Percentiles rank a stretch among this genome's conserved stretches.
Evolutionary conservation across 1,284 basidiomycete species (phyloP).

Genomic region (Trametes polyzona): DNA sequence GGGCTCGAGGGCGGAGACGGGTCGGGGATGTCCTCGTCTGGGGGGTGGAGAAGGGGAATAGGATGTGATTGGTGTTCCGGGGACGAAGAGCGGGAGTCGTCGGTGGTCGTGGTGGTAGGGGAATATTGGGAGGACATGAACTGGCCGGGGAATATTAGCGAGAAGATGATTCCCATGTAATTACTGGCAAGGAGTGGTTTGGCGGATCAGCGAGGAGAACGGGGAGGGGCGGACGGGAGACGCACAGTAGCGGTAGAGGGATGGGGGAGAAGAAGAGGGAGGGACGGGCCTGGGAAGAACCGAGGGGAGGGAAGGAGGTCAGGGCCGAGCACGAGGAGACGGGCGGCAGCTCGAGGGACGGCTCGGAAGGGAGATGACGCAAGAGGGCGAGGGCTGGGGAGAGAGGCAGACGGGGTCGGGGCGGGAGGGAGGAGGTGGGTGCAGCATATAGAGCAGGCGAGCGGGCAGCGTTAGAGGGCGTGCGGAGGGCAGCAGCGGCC

Average conservation of each 20-base stretch:
- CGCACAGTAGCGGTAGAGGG: slow-evolving; percentile 15
- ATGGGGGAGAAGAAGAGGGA: slow-evolving; percentile 11
- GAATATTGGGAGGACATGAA: slow-evolving; percentile 36
- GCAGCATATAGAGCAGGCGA: slow-evolving; percentile 29
- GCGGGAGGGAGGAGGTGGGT: slow-evolving; percentile 18
- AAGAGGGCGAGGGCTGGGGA: slow-evolving; percentile 24
- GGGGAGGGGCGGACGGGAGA: slow-evolving; percentile 13
- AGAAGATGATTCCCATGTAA: slow-evolving; percentile 40
- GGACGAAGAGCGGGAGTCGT: slow-evolving; percentile 33
- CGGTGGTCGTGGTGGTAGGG: slow-evolving; percentile 26
- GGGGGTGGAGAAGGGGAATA: slow-evolving; percentile 10
- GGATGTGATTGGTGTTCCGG: slow-evolving; percentile 15
- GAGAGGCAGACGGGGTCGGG: slow-evolving; percentile 26
- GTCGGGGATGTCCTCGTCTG: slow-evolving; percentile 19
- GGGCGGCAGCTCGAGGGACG: slow-evolving; percentile 19
- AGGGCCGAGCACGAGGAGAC: slow-evolving; percentile 27
- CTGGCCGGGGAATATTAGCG: slow-evolving; percentile 37
- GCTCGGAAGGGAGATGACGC: slow-evolving; percentile 30
- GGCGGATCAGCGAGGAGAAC: not conserved
- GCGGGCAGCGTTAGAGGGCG: slow-evolving; percentile 13
- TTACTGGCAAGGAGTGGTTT: not conserved
- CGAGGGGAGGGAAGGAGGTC: slow-evolving; percentile 14
- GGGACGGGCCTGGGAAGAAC: slow-evolving; percentile 18
- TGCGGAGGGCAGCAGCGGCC: slow-evolving; percentile 21
- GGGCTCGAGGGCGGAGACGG: slow-evolving; percentile 20